Conservation (phyloP, 192 early-diverging fungal species). For the Backusella luteola region DNA sequence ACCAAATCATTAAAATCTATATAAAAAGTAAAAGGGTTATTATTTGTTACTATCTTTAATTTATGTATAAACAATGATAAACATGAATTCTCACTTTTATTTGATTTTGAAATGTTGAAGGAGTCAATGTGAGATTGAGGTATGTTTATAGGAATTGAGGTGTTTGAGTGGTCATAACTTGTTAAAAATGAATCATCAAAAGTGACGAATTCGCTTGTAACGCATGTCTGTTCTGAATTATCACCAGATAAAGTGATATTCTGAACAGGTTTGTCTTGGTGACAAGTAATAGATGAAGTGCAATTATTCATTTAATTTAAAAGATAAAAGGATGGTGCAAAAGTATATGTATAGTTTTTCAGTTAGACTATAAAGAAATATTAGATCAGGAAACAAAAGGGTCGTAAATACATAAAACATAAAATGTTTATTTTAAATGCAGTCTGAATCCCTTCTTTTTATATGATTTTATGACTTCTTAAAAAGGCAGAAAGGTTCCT, state of each 20-base stretch:
- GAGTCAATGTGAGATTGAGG: neutral
- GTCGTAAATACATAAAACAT: slow-evolving; percentile 1
- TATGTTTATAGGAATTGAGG: neutral
- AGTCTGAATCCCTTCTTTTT: slow-evolving; percentile 4
- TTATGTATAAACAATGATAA: neutral
- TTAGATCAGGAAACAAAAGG: neutral
- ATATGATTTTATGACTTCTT: slow-evolving; percentile 4
- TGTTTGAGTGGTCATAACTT: neutral
- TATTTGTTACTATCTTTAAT: neutral
- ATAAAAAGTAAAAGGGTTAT: neutral
- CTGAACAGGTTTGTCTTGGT: neutral
- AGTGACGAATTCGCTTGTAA: neutral
- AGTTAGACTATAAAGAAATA: neutral
- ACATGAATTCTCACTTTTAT: neutral
- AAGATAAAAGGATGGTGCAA: neutral
- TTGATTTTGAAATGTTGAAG: neutral
- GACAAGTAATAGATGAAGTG: neutral
- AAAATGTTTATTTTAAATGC: neutral
- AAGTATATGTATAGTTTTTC: neutral
- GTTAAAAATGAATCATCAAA: neutral
- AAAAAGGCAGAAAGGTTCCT: neutral
- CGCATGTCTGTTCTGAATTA: neutral
- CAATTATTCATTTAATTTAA: neutral
- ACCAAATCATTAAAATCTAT: neutral
- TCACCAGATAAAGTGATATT: neutral